Evolutionary conservation across 164 flowering plant genomes (phyloP).

Genomic region (Piper betle): DNA sequence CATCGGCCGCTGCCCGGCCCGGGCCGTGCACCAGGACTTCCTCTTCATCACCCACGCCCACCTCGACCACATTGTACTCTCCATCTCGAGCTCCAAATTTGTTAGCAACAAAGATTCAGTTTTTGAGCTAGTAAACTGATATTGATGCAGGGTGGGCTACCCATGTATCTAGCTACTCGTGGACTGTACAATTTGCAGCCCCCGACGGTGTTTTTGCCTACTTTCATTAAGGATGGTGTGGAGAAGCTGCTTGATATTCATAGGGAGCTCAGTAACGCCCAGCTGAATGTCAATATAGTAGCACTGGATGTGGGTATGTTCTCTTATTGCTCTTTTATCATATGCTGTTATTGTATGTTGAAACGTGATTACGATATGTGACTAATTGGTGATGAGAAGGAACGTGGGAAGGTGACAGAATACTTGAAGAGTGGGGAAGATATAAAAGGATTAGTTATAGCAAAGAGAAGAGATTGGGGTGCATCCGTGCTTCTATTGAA

Average conservation of each 20-base stretch:
- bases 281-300: conserved; percentile 68
- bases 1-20: conserved; percentile 67
- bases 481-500: too few relatives aligned
- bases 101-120: background rate
- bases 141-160: conserved; percentile 81
- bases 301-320: conserved; percentile 76
- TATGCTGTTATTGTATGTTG: too few relatives aligned
- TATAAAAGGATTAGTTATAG: too few relatives aligned
- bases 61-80: conserved; percentile 92
- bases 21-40: conserved; percentile 24
- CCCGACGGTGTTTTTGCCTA: conserved; percentile 86
- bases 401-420: too few relatives aligned
- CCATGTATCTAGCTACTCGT: conserved; percentile 97
- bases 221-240: conserved; percentile 80
- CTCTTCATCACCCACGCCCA: conserved; percentile 93
- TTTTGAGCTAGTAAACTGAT: background rate
- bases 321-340: background rate
- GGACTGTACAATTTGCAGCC: conserved; percentile 83
- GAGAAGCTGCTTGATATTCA: conserved; percentile 83
- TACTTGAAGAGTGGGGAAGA: too few relatives aligned
- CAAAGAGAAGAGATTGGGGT: too few relatives aligned
- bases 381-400: too few relatives aligned
- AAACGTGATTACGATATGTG: too few relatives aligned
- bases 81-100: background rate
- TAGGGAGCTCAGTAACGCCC: conserved; percentile 62